Evolutionary conservation across 345 rosid genomes (phyloP).

Genomic region (Murraya koenigii): DNA sequence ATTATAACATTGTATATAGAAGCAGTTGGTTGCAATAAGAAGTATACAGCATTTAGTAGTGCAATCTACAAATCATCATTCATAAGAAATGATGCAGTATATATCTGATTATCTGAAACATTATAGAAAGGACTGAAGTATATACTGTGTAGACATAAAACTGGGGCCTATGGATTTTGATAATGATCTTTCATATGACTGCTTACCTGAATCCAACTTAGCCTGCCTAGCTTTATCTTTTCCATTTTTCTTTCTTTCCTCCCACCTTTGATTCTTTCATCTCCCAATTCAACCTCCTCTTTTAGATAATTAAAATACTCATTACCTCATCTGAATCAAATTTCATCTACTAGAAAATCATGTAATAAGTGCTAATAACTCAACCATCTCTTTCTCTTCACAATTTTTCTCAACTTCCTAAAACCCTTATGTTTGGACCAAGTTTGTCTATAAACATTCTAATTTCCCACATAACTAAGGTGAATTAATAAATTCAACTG

Average conservation of each 20-base stretch:
- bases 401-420: slow-evolving; percentile 1
- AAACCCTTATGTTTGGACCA: neutral
- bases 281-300: neutral
- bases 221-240: neutral
- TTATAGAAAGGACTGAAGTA: neutral
- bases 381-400: neutral
- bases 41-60: neutral
- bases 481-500: neutral
- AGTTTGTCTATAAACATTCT: neutral
- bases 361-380: neutral
- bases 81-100: neutral
- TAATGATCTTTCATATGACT: neutral
- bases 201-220: neutral
- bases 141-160: neutral
- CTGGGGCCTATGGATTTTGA: neutral
- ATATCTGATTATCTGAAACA: neutral
- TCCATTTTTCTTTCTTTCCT: neutral
- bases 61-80: neutral
- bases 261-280: neutral
- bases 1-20: neutral
- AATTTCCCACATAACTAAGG: neutral
- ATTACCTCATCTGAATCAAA: neutral
- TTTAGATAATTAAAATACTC: neutral
- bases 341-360: neutral
- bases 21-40: neutral